Evolutionary conservation across 1,139 yeast genomes (phyloP).

Genomic region (Scheffersomyces lignicola): DNA sequence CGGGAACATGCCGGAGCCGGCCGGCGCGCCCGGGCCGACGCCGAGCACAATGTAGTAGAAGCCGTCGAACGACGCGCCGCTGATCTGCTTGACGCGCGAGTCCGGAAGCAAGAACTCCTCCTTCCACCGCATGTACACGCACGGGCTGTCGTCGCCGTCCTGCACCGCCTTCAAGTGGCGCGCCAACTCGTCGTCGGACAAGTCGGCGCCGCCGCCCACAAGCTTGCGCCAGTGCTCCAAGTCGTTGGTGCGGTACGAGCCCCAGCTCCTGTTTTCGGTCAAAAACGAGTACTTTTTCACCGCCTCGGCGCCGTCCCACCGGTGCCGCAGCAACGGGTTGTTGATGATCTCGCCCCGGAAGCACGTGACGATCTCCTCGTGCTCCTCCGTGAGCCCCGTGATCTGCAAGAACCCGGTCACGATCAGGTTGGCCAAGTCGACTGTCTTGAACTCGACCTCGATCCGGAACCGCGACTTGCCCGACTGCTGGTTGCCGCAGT

Average conservation of each 20-base stretch:
- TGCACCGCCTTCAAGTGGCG: slow-evolving; percentile 31
- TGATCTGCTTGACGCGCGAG: slow-evolving; percentile 60
- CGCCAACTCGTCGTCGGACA: slow-evolving; percentile 25
- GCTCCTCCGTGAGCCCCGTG: slow-evolving; percentile 72
- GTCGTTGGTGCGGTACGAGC: slow-evolving; percentile 66
- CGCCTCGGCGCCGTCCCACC: slow-evolving; percentile 14
- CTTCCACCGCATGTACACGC: slow-evolving; percentile 91
- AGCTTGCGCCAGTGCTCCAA: slow-evolving; percentile 86
- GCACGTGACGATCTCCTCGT: slow-evolving; percentile 80
- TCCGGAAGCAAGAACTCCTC: slow-evolving; percentile 86
- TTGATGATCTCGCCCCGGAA: slow-evolving; percentile 87
- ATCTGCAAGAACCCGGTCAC: slow-evolving; percentile 80
- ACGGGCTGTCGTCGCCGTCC: slow-evolving; percentile 31
- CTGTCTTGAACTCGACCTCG: slow-evolving; percentile 67
- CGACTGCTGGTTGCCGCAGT: slow-evolving; percentile 74
- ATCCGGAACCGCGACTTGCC: slow-evolving; percentile 68
- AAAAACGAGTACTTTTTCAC: slow-evolving; percentile 34
- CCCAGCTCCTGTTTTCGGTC: slow-evolving; percentile 53
- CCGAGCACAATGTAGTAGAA: slow-evolving; percentile 86
- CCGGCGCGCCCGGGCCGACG: slow-evolving; percentile 45
- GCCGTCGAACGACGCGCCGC: slow-evolving; percentile 90
- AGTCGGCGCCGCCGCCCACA: slow-evolving; percentile 39
- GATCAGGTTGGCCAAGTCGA: slow-evolving; percentile 60
- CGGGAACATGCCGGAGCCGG: slow-evolving; percentile 16
- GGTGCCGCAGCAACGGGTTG: slow-evolving; percentile 35